Evolutionary conservation across 352 stramenopile genomes (phyloP).

Genomic region (Bremia lactucae): DNA sequence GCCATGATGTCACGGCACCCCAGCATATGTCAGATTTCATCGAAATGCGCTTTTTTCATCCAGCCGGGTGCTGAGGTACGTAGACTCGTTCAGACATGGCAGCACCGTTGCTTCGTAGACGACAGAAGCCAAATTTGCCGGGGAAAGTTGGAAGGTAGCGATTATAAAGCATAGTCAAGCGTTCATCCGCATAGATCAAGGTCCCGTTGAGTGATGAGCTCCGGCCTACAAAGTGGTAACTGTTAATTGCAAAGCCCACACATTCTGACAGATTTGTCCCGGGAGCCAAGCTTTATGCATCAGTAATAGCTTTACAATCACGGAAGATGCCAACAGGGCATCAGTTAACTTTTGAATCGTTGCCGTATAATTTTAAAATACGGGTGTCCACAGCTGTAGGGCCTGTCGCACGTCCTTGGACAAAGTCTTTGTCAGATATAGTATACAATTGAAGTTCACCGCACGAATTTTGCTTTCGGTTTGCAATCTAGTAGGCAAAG

Average conservation of each 20-base stretch:
- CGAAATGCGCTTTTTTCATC: slow-evolving; percentile 59
- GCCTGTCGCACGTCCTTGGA: slow-evolving; percentile 32
- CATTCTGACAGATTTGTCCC: slow-evolving; percentile 19
- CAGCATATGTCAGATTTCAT: slow-evolving; percentile 46
- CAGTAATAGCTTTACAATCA: slow-evolving; percentile 45
- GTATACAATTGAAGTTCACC: slow-evolving; percentile 60
- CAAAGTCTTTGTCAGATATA: slow-evolving; percentile 41
- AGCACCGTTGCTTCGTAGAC: slow-evolving; percentile 36
- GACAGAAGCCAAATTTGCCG: slow-evolving; percentile 41
- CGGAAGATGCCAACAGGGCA: slow-evolving; percentile 24
- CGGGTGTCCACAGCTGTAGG: slow-evolving; percentile 15
- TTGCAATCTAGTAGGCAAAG: slow-evolving; percentile 32
- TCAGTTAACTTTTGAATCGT: slow-evolving; percentile 22
- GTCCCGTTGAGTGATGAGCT: slow-evolving; percentile 17
- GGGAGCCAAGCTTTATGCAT: slow-evolving; percentile 4
- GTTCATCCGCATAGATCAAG: slow-evolving; percentile 27
- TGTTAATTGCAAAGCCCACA: slow-evolving; percentile 41
- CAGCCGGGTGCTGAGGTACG: slow-evolving; percentile 47
- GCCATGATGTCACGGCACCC: too few species aligned
- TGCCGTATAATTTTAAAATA: slow-evolving; percentile 27
- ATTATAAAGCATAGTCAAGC: slow-evolving; percentile 63
- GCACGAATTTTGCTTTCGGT: slow-evolving; percentile 40
- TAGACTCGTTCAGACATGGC: slow-evolving; percentile 44
- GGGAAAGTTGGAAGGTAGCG: slow-evolving; percentile 44
- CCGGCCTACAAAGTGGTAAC: slow-evolving; percentile 30